phyloP scores from a whole-genome alignment of 2,329 filamentous ascomycete genomes.

The Ophiostoma ulmi region DNA sequence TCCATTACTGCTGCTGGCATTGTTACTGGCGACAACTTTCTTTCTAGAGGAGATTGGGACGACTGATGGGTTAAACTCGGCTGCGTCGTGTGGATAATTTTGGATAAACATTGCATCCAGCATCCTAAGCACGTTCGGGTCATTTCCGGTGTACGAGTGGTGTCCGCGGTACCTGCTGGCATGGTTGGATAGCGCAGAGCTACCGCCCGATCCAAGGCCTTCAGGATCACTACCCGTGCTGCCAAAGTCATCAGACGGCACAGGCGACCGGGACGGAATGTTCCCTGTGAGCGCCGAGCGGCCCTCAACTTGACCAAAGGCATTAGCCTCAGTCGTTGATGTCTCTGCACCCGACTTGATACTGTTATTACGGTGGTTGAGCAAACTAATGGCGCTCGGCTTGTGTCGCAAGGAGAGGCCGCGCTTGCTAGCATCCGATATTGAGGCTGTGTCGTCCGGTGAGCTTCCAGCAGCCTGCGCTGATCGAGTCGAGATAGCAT shows the following conservation, averaged over 20 bases:
- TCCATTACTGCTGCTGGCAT: constrained; percentile 40
- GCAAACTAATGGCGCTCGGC: constrained; percentile 54
- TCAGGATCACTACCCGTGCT: constrained; percentile 26
- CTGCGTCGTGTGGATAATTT: constrained; percentile 60
- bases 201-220: constrained; percentile 26
- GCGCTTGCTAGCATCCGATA: constrained; percentile 18
- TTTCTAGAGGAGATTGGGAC: constrained; percentile 56
- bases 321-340: constrained; percentile 54
- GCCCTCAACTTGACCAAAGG: constrained; percentile 56
- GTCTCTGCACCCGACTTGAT: constrained; percentile 56
- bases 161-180: constrained; percentile 51
- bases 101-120: constrained; percentile 80
- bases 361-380: constrained; percentile 51
- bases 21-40: constrained; percentile 42
- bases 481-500: constrained; percentile 22
- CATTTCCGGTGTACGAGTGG: constrained; percentile 81
- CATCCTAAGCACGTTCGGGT: constrained; percentile 63
- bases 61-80: constrained; percentile 74
- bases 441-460: neutral
- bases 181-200: constrained; percentile 10
- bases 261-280: constrained; percentile 27
- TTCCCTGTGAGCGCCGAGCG: constrained; percentile 42
- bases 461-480: constrained; percentile 30
- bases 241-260: constrained; percentile 24
- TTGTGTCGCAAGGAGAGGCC: constrained; percentile 46